Evolutionary conservation across 2,329 filamentous ascomycete genomes (phyloP).

Genomic region (Monilinia aucupariae): DNA sequence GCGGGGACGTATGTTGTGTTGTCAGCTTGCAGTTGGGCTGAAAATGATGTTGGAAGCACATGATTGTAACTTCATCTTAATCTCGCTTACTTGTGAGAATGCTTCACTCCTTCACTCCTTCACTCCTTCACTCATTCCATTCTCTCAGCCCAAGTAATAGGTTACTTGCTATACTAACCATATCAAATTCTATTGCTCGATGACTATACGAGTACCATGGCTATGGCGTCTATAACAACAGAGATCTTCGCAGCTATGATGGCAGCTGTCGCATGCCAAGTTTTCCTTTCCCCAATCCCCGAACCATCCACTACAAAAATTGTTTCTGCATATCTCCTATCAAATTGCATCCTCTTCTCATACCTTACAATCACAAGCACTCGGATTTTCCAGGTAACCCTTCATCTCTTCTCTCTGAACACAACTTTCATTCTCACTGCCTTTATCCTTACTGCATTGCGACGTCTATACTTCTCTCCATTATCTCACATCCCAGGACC

Average conservation of each 20-base stretch:
- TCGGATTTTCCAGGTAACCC: neutral
- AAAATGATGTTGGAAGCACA: neutral
- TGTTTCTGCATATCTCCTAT: neutral
- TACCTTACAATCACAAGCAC: neutral
- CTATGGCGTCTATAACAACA: neutral
- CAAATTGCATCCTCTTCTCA: neutral
- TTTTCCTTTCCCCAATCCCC: neutral
- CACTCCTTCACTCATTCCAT: no score
- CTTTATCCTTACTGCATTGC: slow-evolving; percentile 15
- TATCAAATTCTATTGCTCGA: neutral
- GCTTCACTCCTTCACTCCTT: neutral
- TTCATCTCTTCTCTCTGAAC: slow-evolving; percentile 1
- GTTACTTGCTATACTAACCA: neutral
- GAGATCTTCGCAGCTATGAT: neutral
- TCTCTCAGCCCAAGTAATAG: neutral
- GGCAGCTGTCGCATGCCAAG: neutral
- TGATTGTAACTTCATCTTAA: neutral
- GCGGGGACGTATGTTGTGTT: neutral
- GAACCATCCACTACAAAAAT: slow-evolving; percentile 1
- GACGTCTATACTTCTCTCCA: slow-evolving; percentile 24
- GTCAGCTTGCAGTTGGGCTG: neutral
- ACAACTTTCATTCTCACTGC: slow-evolving; percentile 15
- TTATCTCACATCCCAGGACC: slow-evolving; percentile 28
- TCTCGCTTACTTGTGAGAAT: neutral
- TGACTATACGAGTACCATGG: neutral